These are phyloP conservation scores for Epichloe brachyelytri DNA, from an alignment of 2,329 filamentous ascomycete genomes.

Conservation along the genomic window DNA sequence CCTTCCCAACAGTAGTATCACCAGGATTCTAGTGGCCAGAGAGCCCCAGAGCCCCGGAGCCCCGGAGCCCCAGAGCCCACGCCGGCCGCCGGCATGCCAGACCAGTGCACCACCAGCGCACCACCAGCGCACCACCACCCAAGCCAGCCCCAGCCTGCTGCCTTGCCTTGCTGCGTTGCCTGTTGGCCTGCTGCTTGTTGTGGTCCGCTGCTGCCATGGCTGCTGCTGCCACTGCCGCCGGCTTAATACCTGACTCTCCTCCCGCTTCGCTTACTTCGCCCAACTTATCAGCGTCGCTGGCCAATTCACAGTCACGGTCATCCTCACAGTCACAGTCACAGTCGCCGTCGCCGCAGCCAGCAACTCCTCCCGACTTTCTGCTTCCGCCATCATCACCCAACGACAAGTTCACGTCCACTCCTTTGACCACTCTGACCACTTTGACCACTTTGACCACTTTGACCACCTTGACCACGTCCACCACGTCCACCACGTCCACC, in stretches of 20 bases:
- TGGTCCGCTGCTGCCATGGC: too few species aligned
- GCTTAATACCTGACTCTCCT: background rate
- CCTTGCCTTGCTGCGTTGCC: too few species aligned
- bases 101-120: too few species aligned
- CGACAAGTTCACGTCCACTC: constrained; percentile 4
- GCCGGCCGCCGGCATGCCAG: too few species aligned
- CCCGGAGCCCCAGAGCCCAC: too few species aligned
- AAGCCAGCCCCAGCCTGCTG: too few species aligned
- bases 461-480: constrained; percentile 5
- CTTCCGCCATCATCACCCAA: constrained; percentile 8
- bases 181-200: too few species aligned
- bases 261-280: background rate
- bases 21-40: too few species aligned
- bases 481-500: constrained; percentile 8
- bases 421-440: constrained; percentile 3
- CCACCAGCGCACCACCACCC: too few species aligned
- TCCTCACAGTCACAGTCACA: constrained; percentile 5
- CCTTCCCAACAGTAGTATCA: too few species aligned
- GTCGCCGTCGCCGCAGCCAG: constrained; percentile 23
- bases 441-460: constrained; percentile 2
- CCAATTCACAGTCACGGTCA: constrained; percentile 1
- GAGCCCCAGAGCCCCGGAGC: too few species aligned
- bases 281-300: constrained; percentile 8
- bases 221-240: background rate
- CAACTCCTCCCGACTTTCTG: constrained; percentile 14